Percentiles rank a stretch among this genome's conserved stretches.
phyloP scores from a whole-genome alignment of 371 early-diverging fungal species.

The Mucor piriformis region DNA sequence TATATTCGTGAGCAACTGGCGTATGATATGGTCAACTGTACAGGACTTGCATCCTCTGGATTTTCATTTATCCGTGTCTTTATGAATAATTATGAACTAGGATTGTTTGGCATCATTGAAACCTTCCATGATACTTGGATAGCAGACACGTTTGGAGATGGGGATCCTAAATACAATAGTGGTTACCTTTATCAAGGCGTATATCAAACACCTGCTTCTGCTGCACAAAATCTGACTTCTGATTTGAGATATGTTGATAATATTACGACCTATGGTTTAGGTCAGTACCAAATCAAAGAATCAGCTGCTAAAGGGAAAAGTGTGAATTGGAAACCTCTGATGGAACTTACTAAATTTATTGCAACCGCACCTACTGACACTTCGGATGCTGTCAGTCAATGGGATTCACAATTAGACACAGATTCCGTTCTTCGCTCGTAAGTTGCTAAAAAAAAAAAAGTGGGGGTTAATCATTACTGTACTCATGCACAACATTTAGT shows the following conservation, averaged over 20 bases:
- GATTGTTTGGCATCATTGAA: constrained; percentile 44
- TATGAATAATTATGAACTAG: constrained; percentile 35
- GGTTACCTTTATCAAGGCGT: constrained; percentile 34
- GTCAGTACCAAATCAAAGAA: constrained; percentile 23
- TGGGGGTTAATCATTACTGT: not conserved
- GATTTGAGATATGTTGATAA: constrained; percentile 30
- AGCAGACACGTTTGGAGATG: constrained; percentile 30
- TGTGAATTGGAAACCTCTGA: constrained; percentile 12
- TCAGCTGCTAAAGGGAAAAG: constrained; percentile 3
- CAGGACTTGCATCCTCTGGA: constrained; percentile 47
- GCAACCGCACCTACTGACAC: constrained; percentile 12
- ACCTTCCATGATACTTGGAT: constrained; percentile 41
- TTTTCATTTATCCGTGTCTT: constrained; percentile 31
- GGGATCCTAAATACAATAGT: constrained; percentile 24
- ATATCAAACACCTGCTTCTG: not conserved
- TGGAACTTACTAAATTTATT: constrained; percentile 36
- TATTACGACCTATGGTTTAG: constrained; percentile 9
- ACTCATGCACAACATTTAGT: not conserved
- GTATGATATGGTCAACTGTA: constrained; percentile 43
- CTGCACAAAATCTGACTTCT: constrained; percentile 2
- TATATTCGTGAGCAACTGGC: constrained; percentile 56
- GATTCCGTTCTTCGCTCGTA: constrained; percentile 30
- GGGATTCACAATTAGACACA: constrained; percentile 27
- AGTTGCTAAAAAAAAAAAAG: not conserved
- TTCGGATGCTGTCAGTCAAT: constrained; percentile 6